phyloP scores from a whole-genome alignment of 177 flowering plant species.

The Vitis hybrid region DNA sequence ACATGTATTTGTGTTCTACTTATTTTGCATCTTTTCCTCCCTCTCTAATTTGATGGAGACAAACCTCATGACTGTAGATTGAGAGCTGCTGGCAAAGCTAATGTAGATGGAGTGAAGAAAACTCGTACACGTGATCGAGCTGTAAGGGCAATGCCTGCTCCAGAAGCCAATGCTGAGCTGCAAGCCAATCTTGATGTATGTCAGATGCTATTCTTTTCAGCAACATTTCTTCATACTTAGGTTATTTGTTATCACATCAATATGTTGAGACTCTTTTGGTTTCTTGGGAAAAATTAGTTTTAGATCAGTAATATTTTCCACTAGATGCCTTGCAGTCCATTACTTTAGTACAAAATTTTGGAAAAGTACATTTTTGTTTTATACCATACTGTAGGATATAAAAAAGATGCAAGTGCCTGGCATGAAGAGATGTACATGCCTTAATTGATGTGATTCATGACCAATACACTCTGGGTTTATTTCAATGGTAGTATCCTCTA shows the following conservation, averaged over 20 bases:
- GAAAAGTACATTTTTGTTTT: too few species aligned
- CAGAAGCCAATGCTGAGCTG: slow-evolving; percentile 91
- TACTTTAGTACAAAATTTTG: too few species aligned
- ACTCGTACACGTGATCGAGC: slow-evolving; percentile 63
- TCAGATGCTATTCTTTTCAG: slow-evolving; percentile 20
- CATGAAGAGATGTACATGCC: too few species aligned
- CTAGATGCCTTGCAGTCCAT: too few species aligned
- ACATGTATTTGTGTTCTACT: not conserved
- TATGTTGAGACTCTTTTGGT: not conserved
- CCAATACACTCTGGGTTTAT: too few species aligned
- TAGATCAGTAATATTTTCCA: too few species aligned
- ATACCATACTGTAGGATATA: too few species aligned
- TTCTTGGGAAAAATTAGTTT: too few species aligned
- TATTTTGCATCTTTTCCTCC: not conserved
- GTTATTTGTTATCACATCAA: not conserved
- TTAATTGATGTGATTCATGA: too few species aligned
- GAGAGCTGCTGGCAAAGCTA: slow-evolving; percentile 69
- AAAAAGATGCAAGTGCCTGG: too few species aligned
- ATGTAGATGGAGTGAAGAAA: slow-evolving; percentile 67
- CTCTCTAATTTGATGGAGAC: not conserved
- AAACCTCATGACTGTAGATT: slow-evolving; percentile 37
- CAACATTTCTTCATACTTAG: not conserved
- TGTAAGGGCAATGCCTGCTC: slow-evolving; percentile 72
- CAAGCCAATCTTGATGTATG: slow-evolving; percentile 90
- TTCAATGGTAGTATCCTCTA: too few species aligned